A percentile compares a stretch with the other conserved stretches of the same genome.
These are phyloP conservation scores for Macrophomina tecta DNA, from an alignment of 2,329 filamentous ascomycete species.

Conservation along the genomic window DNA sequence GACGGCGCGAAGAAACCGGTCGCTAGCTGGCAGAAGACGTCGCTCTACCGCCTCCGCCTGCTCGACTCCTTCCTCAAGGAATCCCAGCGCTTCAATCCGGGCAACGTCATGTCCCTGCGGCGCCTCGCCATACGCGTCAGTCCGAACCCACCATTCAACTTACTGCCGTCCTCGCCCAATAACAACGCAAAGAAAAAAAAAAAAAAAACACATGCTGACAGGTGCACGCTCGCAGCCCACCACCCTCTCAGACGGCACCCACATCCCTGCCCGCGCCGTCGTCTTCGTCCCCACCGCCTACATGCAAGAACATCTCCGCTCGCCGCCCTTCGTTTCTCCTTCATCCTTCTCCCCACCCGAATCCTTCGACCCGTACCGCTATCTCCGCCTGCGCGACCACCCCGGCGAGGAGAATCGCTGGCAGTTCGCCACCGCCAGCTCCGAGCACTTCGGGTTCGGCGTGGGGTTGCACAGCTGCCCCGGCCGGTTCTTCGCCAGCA, in stretches of 20 bases:
- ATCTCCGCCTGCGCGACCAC: conserved; percentile 1
- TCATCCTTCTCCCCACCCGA: background rate
- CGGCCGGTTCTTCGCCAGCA: conserved; percentile 35
- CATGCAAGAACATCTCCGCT: conserved; percentile 3
- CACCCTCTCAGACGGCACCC: background rate
- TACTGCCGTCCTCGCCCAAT: too few relatives aligned
- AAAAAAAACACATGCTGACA: too few relatives aligned
- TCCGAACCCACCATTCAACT: too few relatives aligned
- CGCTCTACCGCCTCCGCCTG: conserved; percentile 36
- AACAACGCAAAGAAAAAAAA: too few relatives aligned
- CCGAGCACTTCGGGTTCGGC: conserved; percentile 36
- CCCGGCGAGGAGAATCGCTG: conserved; percentile 10
- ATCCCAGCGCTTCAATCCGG: background rate
- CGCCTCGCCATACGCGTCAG: background rate
- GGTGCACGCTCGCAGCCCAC: too few relatives aligned
- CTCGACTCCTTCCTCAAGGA: conserved; percentile 12
- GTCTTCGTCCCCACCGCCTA: background rate
- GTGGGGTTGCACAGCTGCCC: conserved; percentile 40
- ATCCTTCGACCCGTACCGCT: background rate
- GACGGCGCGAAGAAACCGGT: conserved; percentile 3
- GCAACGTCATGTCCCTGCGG: background rate
- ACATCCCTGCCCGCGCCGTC: background rate
- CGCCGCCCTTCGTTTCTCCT: background rate
- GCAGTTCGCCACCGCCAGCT: conserved; percentile 36
- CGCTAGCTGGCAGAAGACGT: conserved; percentile 37